phyloP scores from a whole-genome alignment of 805 yeast genomes.

The Zygosaccharomyces siamensis region DNA sequence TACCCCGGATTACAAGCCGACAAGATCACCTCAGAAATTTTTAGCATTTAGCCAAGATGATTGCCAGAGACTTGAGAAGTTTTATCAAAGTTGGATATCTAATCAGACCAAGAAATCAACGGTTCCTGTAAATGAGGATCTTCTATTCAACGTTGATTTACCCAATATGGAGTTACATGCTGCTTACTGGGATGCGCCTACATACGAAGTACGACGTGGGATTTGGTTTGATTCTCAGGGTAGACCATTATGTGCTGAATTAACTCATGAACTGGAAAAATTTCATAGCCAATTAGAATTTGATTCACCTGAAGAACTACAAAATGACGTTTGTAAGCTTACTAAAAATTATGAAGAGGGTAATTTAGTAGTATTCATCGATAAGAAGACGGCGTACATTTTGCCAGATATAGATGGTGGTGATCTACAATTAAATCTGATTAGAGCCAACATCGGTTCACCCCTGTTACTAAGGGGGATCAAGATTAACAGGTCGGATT shows the following conservation, averaged over 20 bases:
- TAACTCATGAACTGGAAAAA: constrained; percentile 57
- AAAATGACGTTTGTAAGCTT: constrained; percentile 15
- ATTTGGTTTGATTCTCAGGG: constrained; percentile 68
- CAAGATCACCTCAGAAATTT: constrained; percentile 52
- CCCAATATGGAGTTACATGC: constrained; percentile 53
- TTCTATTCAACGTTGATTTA: constrained; percentile 68
- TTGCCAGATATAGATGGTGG: constrained; percentile 43
- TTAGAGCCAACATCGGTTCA: constrained; percentile 34
- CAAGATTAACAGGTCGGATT: constrained; percentile 39
- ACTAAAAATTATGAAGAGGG: constrained; percentile 10
- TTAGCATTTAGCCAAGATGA: constrained; percentile 64
- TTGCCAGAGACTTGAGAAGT: constrained; percentile 53
- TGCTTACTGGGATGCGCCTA: constrained; percentile 84
- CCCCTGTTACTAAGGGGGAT: constrained; percentile 44
- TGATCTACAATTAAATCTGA: constrained; percentile 35
- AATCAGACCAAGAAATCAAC: constrained; percentile 3
- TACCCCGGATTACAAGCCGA: constrained; percentile 49
- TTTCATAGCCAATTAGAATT: constrained; percentile 44
- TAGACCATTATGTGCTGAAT: constrained; percentile 46
- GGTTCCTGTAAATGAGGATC: constrained; percentile 76
- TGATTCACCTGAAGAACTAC: constrained; percentile 18
- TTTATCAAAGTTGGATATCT: constrained; percentile 32
- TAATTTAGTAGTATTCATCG: constrained; percentile 35
- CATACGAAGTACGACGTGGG: constrained; percentile 77
- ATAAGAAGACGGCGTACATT: constrained; percentile 43